Conservation (phyloP, 495 filamentous ascomycete species). For the Penicillium subrubescens region DNA sequence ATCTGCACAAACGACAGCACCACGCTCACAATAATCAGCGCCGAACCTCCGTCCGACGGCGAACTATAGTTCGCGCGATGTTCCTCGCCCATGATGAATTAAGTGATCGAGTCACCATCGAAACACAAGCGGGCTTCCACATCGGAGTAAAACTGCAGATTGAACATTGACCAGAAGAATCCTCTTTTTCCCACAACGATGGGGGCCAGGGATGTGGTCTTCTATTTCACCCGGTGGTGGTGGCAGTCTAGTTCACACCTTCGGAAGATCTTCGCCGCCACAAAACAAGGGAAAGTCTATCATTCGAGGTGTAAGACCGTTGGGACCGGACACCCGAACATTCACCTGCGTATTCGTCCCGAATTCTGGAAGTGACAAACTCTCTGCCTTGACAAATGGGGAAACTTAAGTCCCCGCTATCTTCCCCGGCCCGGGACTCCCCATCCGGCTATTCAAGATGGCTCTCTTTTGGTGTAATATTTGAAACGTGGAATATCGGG, state of each 20-base stretch:
- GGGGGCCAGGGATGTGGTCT: neutral
- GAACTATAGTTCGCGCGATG: neutral
- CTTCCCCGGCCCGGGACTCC: neutral
- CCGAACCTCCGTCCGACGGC: neutral
- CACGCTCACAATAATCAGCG: constrained; percentile 8
- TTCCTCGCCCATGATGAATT: neutral
- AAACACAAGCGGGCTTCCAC: neutral
- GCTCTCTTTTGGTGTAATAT: neutral
- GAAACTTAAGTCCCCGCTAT: neutral
- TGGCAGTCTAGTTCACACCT: neutral
- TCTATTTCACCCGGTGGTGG: neutral
- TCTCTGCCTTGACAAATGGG: neutral
- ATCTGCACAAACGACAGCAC: constrained; percentile 15
- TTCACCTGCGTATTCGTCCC: too few species aligned
- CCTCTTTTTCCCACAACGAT: neutral
- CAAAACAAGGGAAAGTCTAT: neutral
- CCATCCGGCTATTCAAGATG: neutral
- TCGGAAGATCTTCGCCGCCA: neutral
- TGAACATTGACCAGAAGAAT: neutral
- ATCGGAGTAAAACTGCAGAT: neutral
- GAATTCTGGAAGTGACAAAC: neutral
- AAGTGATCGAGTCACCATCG: neutral
- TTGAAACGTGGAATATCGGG: neutral
- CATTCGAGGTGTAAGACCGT: neutral
- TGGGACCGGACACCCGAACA: too few species aligned